Base-by-base conservation (phyloP, 169 alveolate species). In the Cryptosporidium parvum region DNA sequence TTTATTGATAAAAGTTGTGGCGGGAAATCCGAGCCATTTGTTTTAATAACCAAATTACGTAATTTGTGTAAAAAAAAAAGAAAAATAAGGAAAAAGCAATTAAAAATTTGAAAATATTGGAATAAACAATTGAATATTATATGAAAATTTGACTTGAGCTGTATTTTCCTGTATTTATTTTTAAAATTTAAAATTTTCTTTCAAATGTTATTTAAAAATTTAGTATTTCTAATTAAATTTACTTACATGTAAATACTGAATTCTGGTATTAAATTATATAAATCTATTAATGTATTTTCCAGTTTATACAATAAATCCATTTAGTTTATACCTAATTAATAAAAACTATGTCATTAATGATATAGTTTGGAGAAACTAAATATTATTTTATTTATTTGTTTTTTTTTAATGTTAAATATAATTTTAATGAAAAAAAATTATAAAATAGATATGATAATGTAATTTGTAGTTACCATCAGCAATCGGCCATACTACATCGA, bases 401-500 rank as follows among this genome's bases (percentile, higher is more conserved):
- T 45, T 44, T 8, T 14, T 1, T 14, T 3, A 45, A 21, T 45
- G 48, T 10, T 44, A 37, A 37, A 37, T 37, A 1, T 37, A 37
- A 37, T 37, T 6, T 37, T 37, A 37, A 31, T 31, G 26, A 31
- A 12, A 2, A 59, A 59, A 59, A 26, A 59, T 59, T 0, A 59
- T 7, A 59, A 59, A 59, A 59, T 26, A 9, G 8, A 59, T 59
- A 59, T 59, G 6, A 14, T 45, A 16, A 33, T 37, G 37, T 26
- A 31, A 23, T 23, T 23, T 23, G 26, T 0, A 35, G 26, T 23
- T 1, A 31, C 5, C 6, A 9, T 0, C 69, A 23, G 73, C 56
- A 58, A 91, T 94, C 96, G 96, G 95, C 96, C 96, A 94, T 93
- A 94, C 96, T 94, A 94, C 68, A 94, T 93, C 95, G 91, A 93